Percentiles rank a stretch among this genome's conserved stretches.
Conservation (phyloP, 257 asterid genomes). For the Vinca minor region DNA sequence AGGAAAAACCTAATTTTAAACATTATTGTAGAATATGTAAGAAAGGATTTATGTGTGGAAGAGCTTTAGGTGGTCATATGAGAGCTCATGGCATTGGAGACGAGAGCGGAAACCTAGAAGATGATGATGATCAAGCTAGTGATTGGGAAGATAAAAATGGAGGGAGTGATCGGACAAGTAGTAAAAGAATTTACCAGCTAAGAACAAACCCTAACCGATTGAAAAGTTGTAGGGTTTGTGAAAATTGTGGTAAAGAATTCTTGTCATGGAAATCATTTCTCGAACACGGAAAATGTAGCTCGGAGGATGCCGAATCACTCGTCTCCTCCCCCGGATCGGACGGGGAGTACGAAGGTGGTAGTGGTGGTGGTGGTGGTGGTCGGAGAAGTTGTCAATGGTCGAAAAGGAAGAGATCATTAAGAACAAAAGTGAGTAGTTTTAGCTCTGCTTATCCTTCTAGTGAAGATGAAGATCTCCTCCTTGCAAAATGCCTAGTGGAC, state of each 20-base stretch:
- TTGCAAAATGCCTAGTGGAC: constrained; percentile 66
- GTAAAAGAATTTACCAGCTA: constrained; percentile 63
- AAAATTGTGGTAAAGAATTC: constrained; percentile 88
- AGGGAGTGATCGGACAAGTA: constrained; percentile 25
- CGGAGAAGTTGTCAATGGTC: constrained; percentile 49
- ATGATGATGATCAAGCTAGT: constrained; percentile 52
- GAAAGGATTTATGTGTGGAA: constrained; percentile 90
- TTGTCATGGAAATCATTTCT: constrained; percentile 84
- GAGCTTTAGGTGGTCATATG: constrained; percentile 96
- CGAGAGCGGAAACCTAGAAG: constrained; percentile 43
- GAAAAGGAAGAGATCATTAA: constrained; percentile 63
- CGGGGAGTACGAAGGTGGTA: constrained; percentile 32
- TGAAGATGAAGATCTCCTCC: constrained; percentile 71
- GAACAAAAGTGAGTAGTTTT: constrained; percentile 50
- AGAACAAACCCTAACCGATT: constrained; percentile 78
- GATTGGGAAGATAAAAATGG: constrained; percentile 69
- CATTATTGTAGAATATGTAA: constrained; percentile 84
- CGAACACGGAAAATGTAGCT: constrained; percentile 86
- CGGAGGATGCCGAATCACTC: constrained; percentile 62
- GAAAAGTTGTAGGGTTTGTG: constrained; percentile 64
- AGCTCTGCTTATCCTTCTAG: constrained; percentile 27
- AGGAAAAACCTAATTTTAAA: constrained; percentile 51
- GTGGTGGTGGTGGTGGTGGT: constrained; percentile 17
- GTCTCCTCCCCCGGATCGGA: constrained; percentile 53
- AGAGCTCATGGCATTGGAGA: constrained; percentile 89